Evolutionary conservation across 306 rosid genomes (phyloP).

Genomic region (Luffa acutangula): DNA sequence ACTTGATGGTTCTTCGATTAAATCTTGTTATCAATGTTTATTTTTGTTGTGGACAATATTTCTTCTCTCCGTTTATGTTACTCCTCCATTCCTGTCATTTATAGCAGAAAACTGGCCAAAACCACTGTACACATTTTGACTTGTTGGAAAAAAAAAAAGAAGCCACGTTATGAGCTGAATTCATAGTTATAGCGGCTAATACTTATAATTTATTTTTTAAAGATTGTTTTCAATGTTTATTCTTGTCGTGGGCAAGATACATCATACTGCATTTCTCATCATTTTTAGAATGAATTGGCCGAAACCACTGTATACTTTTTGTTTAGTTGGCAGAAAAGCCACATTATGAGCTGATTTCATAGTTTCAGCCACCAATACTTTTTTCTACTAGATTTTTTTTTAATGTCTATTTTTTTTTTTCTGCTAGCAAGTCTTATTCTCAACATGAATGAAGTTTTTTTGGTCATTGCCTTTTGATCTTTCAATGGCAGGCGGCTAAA

Average conservation of each 20-base stretch:
- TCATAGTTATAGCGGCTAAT: neutral
- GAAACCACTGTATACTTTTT: neutral
- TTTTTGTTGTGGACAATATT: neutral
- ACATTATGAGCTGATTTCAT: neutral
- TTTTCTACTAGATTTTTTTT: neutral
- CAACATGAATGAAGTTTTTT: neutral
- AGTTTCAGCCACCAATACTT: neutral
- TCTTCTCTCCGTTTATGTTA: neutral
- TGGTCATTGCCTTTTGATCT: neutral
- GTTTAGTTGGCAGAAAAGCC: neutral
- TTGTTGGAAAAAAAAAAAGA: neutral
- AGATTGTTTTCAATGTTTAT: neutral
- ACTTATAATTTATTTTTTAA: neutral
- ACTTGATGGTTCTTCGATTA: neutral
- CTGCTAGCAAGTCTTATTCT: neutral
- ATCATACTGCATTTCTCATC: neutral
- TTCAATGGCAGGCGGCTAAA: neutral
- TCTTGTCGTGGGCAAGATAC: neutral
- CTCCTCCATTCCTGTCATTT: neutral
- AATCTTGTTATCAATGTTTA: neutral
- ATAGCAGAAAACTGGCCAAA: neutral
- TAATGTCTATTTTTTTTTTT: neutral
- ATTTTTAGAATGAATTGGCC: neutral
- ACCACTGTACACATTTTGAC: neutral
- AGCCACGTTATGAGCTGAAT: neutral